A percentile compares a stretch with the other conserved stretches of the same genome.
phyloP scores from a whole-genome alignment of 208 protist genomes.

The Crithidia acanthocephali region DNA sequence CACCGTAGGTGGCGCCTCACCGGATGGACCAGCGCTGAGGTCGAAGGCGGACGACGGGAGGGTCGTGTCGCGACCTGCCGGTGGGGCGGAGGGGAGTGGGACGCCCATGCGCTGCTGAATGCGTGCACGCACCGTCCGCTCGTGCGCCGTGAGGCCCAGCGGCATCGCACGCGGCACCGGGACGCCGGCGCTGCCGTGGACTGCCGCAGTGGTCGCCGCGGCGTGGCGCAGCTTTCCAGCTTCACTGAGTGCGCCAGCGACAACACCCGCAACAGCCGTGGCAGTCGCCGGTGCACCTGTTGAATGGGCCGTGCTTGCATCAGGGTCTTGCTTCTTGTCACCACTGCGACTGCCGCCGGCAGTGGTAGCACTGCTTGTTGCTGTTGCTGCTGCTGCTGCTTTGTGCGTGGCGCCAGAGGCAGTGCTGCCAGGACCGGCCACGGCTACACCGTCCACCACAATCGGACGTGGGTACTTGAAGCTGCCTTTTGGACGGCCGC shows the following conservation, averaged over 20 bases:
- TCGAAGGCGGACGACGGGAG: too few species aligned
- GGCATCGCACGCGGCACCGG: constrained; percentile 15
- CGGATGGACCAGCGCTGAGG: neutral
- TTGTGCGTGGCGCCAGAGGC: neutral
- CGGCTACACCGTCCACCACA: constrained; percentile 2
- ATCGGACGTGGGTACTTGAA: constrained; percentile 19
- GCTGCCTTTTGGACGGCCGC: constrained; percentile 25
- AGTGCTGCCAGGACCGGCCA: neutral
- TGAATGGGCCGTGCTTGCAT: neutral
- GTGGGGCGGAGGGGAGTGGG: neutral
- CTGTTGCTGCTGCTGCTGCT: neutral
- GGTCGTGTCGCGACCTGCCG: neutral
- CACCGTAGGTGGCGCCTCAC: constrained; percentile 6
- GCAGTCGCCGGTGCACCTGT: neutral
- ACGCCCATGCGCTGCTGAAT: constrained; percentile 36
- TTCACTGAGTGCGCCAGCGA: neutral
- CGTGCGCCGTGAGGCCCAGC: constrained; percentile 19
- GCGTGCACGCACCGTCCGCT: constrained; percentile 27
- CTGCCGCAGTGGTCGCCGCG: neutral
- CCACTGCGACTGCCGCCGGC: too few species aligned
- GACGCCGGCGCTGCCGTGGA: neutral
- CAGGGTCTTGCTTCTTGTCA: too few species aligned
- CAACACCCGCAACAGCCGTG: neutral
- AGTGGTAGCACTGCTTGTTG: neutral
- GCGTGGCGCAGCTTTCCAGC: neutral